Evolutionary conservation across 192 early-diverging fungal genomes (phyloP), one percentile per base, ranked within the genome.

Genomic region (Jimgerdemannia lactiflua): DNA sequence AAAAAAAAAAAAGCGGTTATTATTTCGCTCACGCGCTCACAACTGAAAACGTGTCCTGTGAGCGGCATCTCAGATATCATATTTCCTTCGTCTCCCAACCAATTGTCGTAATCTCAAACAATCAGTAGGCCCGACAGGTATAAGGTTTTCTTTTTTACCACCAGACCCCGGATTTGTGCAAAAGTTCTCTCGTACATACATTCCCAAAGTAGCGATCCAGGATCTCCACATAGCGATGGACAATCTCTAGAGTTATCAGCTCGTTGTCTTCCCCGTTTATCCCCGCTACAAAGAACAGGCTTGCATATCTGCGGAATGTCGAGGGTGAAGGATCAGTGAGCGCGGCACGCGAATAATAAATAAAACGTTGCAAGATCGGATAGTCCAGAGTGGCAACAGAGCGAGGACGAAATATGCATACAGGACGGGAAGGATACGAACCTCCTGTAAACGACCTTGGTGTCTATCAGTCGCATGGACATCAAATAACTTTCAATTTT

Each of bases 141-240:
- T 1, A 1, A 29, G 29, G 29, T 1, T 29, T 29, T 29, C 29
- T 29, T 29, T 29, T 29, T 29, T 29, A 29, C 29, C 29, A 29
- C 29, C 29, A 29, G 29, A 29, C 29, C 29, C 29, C 29, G 29
- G 29, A 29, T 29, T 29, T 29, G 0, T 29, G 29, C 29, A 29
- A 66, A 59, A 6, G 63, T 69, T 43, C 19, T 14, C 69, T 43
- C 41, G 41, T 54, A 64, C 83, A 77, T 81, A 93, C 96, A 78
- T 97, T 99, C 75, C 95, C 90, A 85, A 99, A 99, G 84, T 95
- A 97, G 73, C 96, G 91, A 84, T 99, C 98, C 65, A 99, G 82
- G 17, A 98, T 91, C 81, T 99, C 97, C 40, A 99, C 97, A 80
- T 97, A 99, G 65, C 98, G 94, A 69, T 99, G 98, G 73, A 99